Evolutionary conservation across 2,329 filamentous ascomycete species (phyloP), one percentile per base, ranked within the genome.

Genomic region (Bertia moriformis): DNA sequence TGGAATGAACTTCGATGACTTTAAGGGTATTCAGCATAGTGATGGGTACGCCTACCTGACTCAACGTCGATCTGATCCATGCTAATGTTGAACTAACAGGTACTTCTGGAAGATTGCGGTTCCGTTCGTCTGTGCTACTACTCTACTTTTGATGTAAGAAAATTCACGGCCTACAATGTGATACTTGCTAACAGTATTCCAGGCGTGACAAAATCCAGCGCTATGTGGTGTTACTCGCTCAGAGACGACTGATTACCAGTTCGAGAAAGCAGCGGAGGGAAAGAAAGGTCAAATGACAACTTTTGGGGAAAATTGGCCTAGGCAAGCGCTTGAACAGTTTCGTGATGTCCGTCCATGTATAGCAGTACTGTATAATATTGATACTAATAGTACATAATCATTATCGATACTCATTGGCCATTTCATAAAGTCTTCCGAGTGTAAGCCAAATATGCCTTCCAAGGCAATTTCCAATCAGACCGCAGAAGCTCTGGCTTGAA

Each of bases 1-100:
- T 52, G 83, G 83, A 3, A 79, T 83, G 63, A 93, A 93, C 44
- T 93, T 93, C 50, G 55, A 59, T 5, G 58, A 54, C 0, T 77
- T 78, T 45, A 49, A 51, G 0, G 66, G 68, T 4, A 48, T 71
- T 1, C 20, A 64, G 0, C 48, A 61, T 4, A 62, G 59, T 3
- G 64, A 71, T 17, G 53, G 52, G 38, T 71, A 67, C 45, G 75
- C 75, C 70, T 74, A 50, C 60, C 69, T 60, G 5, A 36, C 10
- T 36, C 15, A 7, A 14, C 15, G 10, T n/a, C 33, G 15, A 18
- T n/a, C 24, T n/a, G n/a, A n/a, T 10, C 10, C 24, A 29, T 29
- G n/a, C 24, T 29, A 29, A 29, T n/a, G 10, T 29, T n/a, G 10
- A 10, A 10, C 10, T 10, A 29, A 29, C 10, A 29, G n/a, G n/a